Conservation (phyloP, 306 rosid species). For the Cucurbita maxima region DNA sequence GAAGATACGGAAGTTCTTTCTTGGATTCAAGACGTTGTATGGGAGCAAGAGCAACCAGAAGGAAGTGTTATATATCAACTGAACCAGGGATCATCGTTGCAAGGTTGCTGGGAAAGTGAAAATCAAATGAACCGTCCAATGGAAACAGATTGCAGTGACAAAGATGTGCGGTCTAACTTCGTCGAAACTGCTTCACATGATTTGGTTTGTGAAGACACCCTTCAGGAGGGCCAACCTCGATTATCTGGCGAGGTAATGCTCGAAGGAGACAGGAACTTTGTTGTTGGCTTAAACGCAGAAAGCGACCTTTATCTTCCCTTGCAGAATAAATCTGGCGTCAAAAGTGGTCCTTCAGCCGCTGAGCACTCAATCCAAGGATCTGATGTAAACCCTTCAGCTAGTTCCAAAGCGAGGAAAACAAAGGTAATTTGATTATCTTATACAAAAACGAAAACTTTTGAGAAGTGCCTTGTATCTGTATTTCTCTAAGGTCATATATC, state of each 20-base stretch:
- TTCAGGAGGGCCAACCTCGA: constrained; percentile 13
- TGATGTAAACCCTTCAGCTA: constrained; percentile 21
- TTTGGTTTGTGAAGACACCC: constrained; percentile 17
- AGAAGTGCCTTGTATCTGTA: background rate
- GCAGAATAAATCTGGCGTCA: constrained; percentile 11
- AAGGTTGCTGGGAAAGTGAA: constrained; percentile 68
- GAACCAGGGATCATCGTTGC: constrained; percentile 44
- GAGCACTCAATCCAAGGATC: background rate
- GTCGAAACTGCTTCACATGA: constrained; percentile 50
- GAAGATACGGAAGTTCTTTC: constrained; percentile 26
- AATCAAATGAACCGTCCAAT: constrained; percentile 50
- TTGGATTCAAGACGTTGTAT: constrained; percentile 29
- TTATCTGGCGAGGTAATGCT: constrained; percentile 7
- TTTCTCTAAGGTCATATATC: too few relatives aligned
- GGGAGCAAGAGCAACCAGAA: constrained; percentile 38
- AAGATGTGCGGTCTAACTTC: constrained; percentile 51
- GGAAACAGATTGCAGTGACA: constrained; percentile 57
- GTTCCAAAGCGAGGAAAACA: constrained; percentile 54
- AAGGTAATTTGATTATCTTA: constrained; percentile 33
- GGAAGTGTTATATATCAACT: constrained; percentile 65
- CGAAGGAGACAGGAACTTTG: constrained; percentile 36
- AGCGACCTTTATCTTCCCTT: constrained; percentile 15
- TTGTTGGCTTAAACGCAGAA: constrained; percentile 29
- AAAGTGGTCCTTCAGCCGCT: background rate
- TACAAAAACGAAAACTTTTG: background rate